These are phyloP conservation scores for Cryomyces minteri DNA, from an alignment of 495 filamentous ascomycete species.

Conservation along the genomic window DNA sequence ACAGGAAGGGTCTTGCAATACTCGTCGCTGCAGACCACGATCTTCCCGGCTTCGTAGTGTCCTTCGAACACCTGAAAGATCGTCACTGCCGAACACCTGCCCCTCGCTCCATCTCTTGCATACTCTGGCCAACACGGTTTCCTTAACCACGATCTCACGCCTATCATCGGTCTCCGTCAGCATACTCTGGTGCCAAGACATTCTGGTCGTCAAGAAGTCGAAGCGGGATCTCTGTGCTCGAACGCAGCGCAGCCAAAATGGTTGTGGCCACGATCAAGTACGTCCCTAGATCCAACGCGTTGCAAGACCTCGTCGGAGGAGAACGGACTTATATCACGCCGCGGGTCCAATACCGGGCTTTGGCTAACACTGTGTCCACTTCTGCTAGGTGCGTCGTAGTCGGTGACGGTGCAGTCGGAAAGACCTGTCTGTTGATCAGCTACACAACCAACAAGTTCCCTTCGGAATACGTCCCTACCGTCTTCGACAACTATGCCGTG, in stretches of 20 bases:
- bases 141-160: too few species aligned
- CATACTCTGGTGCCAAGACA: too few species aligned
- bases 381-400: conserved; percentile 79
- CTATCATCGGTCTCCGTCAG: too few species aligned
- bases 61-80: too few species aligned
- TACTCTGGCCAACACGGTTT: too few species aligned
- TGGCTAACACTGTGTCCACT: conserved; percentile 3
- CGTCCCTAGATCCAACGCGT: conserved; percentile 18
- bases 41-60: too few species aligned
- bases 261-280: conserved; percentile 76
- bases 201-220: too few species aligned
- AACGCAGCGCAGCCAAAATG: conserved; percentile 29
- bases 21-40: too few species aligned
- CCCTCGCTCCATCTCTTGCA: too few species aligned
- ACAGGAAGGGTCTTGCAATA: too few species aligned
- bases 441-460: conserved; percentile 99
- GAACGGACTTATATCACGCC: not conserved
- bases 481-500: conserved; percentile 99
- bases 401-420: conserved; percentile 96
- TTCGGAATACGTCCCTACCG: conserved; percentile 97
- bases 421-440: conserved; percentile 95
- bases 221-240: too few species aligned
- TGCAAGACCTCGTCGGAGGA: not conserved
- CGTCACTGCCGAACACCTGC: too few species aligned
- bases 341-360: not conserved